These are phyloP conservation scores for Breviolum minutum DNA, from an alignment of 73 alveolate species.

Conservation along the genomic window DNA sequence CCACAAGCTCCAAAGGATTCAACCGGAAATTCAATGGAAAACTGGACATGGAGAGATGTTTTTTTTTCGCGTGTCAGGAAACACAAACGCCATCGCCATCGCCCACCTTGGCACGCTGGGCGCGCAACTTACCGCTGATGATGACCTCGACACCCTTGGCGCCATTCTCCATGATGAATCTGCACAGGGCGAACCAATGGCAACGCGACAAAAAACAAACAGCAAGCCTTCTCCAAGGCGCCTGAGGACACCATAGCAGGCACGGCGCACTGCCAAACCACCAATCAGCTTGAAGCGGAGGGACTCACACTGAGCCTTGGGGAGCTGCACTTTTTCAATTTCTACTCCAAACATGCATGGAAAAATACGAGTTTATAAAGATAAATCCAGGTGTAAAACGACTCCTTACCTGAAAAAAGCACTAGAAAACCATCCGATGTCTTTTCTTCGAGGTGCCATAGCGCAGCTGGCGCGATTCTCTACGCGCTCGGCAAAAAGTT, in stretches of 20 bases:
- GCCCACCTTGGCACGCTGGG: constrained; percentile 98
- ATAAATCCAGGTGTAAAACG: background rate
- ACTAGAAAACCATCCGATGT: background rate
- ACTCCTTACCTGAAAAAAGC: background rate
- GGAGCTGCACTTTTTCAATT: background rate
- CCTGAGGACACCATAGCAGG: constrained; percentile 99
- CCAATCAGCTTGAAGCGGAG: constrained; percentile 98
- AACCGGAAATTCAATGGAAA: no score
- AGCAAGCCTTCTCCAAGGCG: background rate
- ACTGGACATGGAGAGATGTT: background rate
- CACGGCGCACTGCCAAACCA: constrained; percentile 99
- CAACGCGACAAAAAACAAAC: background rate
- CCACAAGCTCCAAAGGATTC: no score
- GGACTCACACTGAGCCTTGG: constrained; percentile 99
- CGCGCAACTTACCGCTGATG: constrained; percentile 99
- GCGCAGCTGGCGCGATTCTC: constrained; percentile 99
- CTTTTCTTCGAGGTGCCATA: constrained; percentile 34
- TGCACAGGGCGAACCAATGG: background rate
- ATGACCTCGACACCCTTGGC: constrained; percentile 99
- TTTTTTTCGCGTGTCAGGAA: background rate
- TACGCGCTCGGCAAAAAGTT: constrained; percentile 98
- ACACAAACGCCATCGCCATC: background rate
- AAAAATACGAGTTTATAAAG: background rate
- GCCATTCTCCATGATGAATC: constrained; percentile 96
- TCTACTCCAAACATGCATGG: no score